Conservation (phyloP, 805 yeast genomes). For the Candida krabiensis region DNA sequence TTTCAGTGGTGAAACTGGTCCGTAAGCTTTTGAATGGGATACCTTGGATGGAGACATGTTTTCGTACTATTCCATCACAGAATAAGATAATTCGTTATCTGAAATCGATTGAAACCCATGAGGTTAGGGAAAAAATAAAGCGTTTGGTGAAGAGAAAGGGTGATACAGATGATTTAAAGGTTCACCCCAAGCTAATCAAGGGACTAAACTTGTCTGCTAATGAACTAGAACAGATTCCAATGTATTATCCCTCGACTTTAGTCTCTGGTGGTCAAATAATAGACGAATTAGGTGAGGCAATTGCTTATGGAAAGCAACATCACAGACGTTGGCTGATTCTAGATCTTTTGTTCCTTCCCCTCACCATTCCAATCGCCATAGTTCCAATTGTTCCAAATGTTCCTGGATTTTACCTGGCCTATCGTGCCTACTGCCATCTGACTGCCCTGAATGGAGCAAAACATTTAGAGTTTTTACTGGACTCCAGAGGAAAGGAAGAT, state of each 20-base stretch:
- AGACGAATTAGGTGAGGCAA: constrained; percentile 42
- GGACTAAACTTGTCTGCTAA: constrained; percentile 16
- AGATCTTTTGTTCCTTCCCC: constrained; percentile 64
- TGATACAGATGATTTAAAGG: constrained; percentile 4
- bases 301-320: constrained; percentile 42
- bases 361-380: constrained; percentile 76
- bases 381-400: constrained; percentile 88
- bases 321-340: constrained; percentile 58
- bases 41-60: constrained; percentile 78
- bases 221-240: constrained; percentile 39
- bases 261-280: constrained; percentile 30
- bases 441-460: constrained; percentile 75
- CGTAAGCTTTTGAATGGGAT: constrained; percentile 56
- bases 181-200: constrained; percentile 9
- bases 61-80: constrained; percentile 74
- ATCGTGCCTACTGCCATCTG: constrained; percentile 80
- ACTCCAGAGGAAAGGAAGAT: constrained; percentile 27
- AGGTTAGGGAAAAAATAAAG: not conserved
- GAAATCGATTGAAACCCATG: constrained; percentile 16
- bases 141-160: constrained; percentile 4
- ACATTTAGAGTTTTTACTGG: constrained; percentile 61
- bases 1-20: constrained; percentile 54
- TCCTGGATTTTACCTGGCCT: constrained; percentile 85
- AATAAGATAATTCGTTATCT: constrained; percentile 53
- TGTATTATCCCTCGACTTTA: constrained; percentile 50